Conservation (phyloP, 208 protist species). For the Acanthamoeba lenticulata region DNA sequence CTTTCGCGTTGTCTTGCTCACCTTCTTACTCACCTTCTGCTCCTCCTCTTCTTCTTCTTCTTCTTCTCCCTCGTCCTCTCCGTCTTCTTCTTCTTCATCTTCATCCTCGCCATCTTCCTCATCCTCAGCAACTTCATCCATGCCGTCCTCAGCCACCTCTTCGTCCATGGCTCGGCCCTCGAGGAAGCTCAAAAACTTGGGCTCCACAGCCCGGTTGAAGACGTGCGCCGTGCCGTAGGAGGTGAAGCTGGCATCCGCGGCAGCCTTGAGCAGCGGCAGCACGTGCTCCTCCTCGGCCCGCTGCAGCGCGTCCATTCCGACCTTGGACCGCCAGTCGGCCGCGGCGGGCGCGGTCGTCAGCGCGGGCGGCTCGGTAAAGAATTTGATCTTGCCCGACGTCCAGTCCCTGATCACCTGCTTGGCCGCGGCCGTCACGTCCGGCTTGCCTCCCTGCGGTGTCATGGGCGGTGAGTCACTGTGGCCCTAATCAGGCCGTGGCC, state of each 20-base stretch:
- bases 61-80: neutral
- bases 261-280: neutral
- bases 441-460: constrained; percentile 3
- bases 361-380: constrained; percentile 1
- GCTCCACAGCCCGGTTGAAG: neutral
- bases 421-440: neutral
- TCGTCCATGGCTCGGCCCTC: neutral
- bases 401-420: constrained; percentile 33
- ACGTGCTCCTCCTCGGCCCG: neutral
- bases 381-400: constrained; percentile 7
- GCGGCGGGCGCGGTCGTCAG: neutral
- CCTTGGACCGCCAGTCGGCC: neutral
- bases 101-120: neutral
- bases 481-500: neutral
- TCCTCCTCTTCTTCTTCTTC: neutral
- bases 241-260: neutral
- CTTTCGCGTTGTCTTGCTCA: neutral
- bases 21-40: neutral
- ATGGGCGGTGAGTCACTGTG: neutral
- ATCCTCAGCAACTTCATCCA: neutral
- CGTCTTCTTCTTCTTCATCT: neutral
- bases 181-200: constrained; percentile 19
- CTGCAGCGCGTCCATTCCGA: neutral
- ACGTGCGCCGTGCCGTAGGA: neutral
- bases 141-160: neutral